A percentile compares a stretch with the other conserved stretches of the same genome.
Conservation (phyloP, 306 rosid genomes). For the Quercus glauca region DNA sequence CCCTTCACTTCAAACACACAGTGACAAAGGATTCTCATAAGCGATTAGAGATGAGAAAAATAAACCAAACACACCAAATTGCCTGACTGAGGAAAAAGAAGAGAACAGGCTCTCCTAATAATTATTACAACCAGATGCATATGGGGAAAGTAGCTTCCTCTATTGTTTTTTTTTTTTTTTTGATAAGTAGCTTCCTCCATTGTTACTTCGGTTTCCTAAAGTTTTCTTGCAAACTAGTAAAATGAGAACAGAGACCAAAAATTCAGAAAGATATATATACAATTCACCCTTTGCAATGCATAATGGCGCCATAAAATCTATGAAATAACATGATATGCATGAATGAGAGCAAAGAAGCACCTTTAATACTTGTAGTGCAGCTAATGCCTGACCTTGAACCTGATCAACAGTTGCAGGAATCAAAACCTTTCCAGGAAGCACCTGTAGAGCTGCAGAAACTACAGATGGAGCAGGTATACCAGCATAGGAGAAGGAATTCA, state of each 20-base stretch:
- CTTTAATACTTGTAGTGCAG: conserved; percentile 92
- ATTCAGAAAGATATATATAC: background rate
- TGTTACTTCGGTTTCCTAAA: background rate
- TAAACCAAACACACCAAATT: background rate
- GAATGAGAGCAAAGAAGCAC: conserved; percentile 34
- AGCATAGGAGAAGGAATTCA: conserved; percentile 69
- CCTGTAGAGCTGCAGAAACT: conserved; percentile 71
- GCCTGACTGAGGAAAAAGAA: background rate
- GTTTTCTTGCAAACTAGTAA: background rate
- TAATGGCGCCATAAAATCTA: background rate
- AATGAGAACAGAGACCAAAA: conserved; percentile 11
- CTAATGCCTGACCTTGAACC: conserved; percentile 92
- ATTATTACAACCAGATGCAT: background rate
- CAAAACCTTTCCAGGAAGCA: conserved; percentile 87
- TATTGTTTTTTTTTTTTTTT: too few relatives aligned
- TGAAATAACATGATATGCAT: background rate
- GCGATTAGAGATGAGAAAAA: background rate
- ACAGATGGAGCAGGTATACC: conserved; percentile 96
- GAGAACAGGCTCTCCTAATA: background rate
- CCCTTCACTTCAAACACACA: background rate
- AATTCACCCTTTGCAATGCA: conserved; percentile 12
- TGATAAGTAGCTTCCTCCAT: background rate
- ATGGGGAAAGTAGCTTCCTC: background rate
- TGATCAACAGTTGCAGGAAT: conserved; percentile 94
- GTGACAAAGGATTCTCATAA: background rate